Evolutionary conservation across 805 yeast genomes (phyloP).

Genomic region (Candida verbasci): DNA sequence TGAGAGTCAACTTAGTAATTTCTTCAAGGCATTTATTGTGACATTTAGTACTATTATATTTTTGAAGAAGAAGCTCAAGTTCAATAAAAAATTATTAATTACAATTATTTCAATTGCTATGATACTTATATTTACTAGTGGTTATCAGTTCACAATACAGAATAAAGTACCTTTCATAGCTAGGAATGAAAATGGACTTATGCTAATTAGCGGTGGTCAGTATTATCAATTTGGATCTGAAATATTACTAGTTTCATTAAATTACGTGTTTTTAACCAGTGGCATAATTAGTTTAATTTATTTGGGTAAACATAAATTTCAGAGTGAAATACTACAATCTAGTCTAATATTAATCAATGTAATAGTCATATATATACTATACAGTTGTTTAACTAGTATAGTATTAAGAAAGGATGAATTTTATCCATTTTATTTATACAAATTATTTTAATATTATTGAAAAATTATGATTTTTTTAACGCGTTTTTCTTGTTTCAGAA

Average conservation of each 20-base stretch:
- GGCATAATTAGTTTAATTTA: conserved; percentile 38
- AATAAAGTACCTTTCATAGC: conserved; percentile 62
- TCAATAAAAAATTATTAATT: conserved; percentile 16
- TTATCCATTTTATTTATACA: conserved; percentile 42
- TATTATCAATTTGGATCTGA: conserved; percentile 73
- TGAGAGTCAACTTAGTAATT: conserved; percentile 34
- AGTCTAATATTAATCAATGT: conserved; percentile 16
- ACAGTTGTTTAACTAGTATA: conserved; percentile 42
- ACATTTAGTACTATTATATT: conserved; percentile 44
- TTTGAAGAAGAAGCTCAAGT: conserved; percentile 50
- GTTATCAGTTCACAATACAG: conserved; percentile 60
- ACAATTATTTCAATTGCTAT: conserved; percentile 20
- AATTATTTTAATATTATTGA: conserved; percentile 19
- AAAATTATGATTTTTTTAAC: neutral
- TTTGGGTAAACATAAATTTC: conserved; percentile 23
- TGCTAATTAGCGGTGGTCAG: conserved; percentile 61
- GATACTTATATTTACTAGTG: conserved; percentile 46
- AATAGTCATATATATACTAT: conserved; percentile 30
- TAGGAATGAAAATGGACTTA: conserved; percentile 42
- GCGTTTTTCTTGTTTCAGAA: neutral
- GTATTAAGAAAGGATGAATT: conserved; percentile 42
- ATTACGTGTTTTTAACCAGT: conserved; percentile 46
- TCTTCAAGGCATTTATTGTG: conserved; percentile 40
- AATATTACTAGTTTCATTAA: conserved; percentile 45
- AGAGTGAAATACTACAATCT: conserved; percentile 13